Evolutionary conservation across 768 basidiomycete genomes (phyloP).

Genomic region (Mycena metata): DNA sequence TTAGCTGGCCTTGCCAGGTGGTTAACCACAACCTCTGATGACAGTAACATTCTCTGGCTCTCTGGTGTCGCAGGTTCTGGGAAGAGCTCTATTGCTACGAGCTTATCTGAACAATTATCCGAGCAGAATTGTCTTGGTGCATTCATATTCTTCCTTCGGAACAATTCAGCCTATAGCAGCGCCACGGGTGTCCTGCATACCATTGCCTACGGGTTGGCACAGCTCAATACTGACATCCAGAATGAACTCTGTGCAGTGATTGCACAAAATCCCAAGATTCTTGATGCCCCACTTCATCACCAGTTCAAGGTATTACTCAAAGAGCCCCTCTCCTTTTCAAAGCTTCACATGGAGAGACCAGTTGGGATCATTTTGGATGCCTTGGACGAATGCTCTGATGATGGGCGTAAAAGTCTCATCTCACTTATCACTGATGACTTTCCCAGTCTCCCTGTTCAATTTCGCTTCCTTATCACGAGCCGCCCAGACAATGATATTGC

Average conservation of each 20-base stretch:
- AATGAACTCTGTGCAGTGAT: not conserved
- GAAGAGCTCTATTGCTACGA: not conserved
- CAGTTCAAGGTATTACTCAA: not conserved
- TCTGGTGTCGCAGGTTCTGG: too few relatives aligned
- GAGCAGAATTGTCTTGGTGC: not conserved
- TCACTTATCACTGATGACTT: not conserved
- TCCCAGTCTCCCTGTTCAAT: not conserved
- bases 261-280: not conserved
- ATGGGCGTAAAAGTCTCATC: not conserved
- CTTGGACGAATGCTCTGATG: not conserved
- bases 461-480: not conserved
- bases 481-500: not conserved
- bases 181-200: not conserved
- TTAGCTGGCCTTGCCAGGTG: not conserved
- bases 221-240: not conserved
- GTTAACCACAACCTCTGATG: not conserved
- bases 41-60: not conserved
- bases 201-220: not conserved
- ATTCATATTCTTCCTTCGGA: not conserved
- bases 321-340: not conserved
- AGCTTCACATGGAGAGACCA: not conserved
- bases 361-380: not conserved
- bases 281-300: not conserved
- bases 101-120: not conserved
- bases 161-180: not conserved